Base-by-base conservation (phyloP, 2,329 filamentous ascomycete species). In the Pestalotiopsis sp. region DNA sequence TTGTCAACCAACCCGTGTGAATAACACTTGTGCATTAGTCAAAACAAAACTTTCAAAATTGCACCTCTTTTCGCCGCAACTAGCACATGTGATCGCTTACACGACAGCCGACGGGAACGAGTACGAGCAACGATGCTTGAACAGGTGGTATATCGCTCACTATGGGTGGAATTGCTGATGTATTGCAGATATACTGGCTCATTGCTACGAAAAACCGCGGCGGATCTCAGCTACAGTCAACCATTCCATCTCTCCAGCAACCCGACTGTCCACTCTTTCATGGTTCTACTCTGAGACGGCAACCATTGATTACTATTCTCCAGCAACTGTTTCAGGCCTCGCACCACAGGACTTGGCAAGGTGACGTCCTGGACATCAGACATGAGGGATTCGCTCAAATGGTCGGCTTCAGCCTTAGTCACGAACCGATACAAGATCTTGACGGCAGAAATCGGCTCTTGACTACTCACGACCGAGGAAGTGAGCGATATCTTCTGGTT, bases 181-280 rank as follows among this genome's bases (percentile, higher is more conserved):
- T 12, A 20, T 52, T 11, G 6, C 45, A 52, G 45, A 20, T 23
- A 52, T 20, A 52, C 14, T 1, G 14, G n/a, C 17, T 9, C 45
- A 52, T 52, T 7, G 17, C 17, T 52, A 52, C 45, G 31, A 52
- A 20, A 3, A 52, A 52, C 3, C 45, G 6, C 17, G 1, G 20
- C n/a, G 45, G 20, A 2, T 1, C 25, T 59, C 6, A 13, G 23
- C 57, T 4, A 11, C 25, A 5, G 13, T 59, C 5, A 59, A 11
- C 9, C 38, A 11, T 49, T 41, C 79, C 86, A 90, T 69, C 86
- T 81, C 71, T 86, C 84, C 69, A 94, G 75, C 20, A 94, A 76
- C 2, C 90, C 90, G 4, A 94, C 89, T 31, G 85, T 84, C 91
- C 91, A 94, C n/a, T 85, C 87, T 75, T 87, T 84, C 72, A 92